These are phyloP conservation scores for Phialemonium atrogriseum DNA, from an alignment of 2,329 filamentous ascomycete genomes.

Conservation along the genomic window DNA sequence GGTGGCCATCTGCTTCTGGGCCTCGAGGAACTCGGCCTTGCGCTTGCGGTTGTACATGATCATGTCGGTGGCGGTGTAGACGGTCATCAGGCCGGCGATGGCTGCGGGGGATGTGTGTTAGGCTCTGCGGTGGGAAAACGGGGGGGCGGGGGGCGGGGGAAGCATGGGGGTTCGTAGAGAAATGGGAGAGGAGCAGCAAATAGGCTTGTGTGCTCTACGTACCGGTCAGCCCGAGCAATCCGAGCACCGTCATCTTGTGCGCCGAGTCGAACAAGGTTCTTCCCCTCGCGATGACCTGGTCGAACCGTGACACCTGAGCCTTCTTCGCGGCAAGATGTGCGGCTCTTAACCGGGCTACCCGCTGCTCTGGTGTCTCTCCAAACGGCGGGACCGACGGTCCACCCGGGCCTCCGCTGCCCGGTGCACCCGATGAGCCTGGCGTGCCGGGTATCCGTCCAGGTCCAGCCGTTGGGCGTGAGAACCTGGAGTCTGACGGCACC, in stretches of 20 bases:
- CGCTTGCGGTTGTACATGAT: conserved; percentile 52
- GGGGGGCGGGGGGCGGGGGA: neutral
- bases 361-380: conserved; percentile 59
- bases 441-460: no score
- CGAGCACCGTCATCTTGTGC: conserved; percentile 45
- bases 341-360: conserved; percentile 59
- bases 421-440: no score
- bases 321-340: conserved; percentile 59
- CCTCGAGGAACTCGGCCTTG: conserved; percentile 48
- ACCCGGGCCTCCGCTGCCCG: no score
- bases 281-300: conserved; percentile 38
- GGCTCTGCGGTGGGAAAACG: neutral
- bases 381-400: conserved; percentile 8
- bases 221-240: conserved; percentile 50
- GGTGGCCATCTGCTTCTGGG: conserved; percentile 43
- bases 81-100: conserved; percentile 45
- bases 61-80: conserved; percentile 56
- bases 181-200: conserved; percentile 6
- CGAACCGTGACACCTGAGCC: conserved; percentile 44
- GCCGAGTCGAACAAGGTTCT: conserved; percentile 46
- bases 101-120: conserved; percentile 26
- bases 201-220: no score
- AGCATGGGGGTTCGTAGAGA: conserved; percentile 3
- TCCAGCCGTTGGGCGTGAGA: no score
- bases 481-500: no score